Evolutionary conservation across 331 rosid genomes (phyloP).

Genomic region (Rosa hybrid): DNA sequence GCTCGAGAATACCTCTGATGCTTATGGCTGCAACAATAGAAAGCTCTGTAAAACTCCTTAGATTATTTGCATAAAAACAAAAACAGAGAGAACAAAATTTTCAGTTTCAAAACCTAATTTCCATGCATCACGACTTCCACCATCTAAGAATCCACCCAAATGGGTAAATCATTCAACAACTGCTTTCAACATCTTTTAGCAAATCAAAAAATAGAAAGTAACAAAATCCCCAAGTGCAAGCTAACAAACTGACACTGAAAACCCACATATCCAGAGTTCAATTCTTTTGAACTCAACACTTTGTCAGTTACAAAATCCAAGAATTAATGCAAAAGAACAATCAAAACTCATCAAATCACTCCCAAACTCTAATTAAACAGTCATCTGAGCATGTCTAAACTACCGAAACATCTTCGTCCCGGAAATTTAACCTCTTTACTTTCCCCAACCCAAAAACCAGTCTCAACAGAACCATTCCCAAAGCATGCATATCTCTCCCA

Average conservation of each 20-base stretch:
- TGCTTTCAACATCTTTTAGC: neutral
- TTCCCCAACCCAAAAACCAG: neutral
- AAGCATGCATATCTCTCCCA: neutral
- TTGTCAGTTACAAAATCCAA: neutral
- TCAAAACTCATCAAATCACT: neutral
- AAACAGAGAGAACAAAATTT: neutral
- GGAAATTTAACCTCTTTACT: neutral
- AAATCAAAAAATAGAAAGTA: neutral
- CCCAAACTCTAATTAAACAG: neutral
- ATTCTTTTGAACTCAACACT: neutral
- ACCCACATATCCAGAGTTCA: neutral
- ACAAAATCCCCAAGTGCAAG: neutral
- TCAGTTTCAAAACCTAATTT: neutral
- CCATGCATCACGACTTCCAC: slow-evolving; percentile 1
- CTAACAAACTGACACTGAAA: neutral
- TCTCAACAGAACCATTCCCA: neutral
- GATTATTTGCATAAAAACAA: neutral
- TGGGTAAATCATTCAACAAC: neutral
- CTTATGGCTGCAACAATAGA: slow-evolving; percentile 67
- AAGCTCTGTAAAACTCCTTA: slow-evolving; percentile 13
- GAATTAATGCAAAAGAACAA: neutral
- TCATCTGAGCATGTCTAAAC: neutral
- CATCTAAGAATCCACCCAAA: neutral
- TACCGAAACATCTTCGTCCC: neutral
- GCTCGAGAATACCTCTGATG: slow-evolving; percentile 79